These are phyloP conservation scores for Simplicillium sp. DNA, from an alignment of 2,329 filamentous ascomycete genomes.

Conservation along the genomic window DNA sequence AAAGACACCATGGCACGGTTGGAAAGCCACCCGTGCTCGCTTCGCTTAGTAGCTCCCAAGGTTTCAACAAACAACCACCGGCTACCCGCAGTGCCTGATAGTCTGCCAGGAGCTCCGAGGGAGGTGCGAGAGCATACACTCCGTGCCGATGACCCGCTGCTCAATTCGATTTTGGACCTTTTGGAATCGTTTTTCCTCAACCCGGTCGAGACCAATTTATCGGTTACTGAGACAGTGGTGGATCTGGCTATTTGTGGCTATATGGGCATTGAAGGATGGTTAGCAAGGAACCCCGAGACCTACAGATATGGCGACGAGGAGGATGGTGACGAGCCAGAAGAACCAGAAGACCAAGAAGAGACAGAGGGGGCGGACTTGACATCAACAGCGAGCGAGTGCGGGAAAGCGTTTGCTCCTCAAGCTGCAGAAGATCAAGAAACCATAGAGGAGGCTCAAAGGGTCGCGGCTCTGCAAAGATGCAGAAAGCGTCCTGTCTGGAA, in stretches of 20 bases:
- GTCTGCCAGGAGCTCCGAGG: constrained; percentile 49
- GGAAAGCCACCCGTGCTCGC: constrained; percentile 65
- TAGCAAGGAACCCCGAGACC: constrained; percentile 61
- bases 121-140: constrained; percentile 54
- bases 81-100: constrained; percentile 43
- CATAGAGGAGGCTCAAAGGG: constrained; percentile 21
- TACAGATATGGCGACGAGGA: constrained; percentile 46
- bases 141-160: constrained; percentile 50
- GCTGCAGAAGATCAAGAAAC: background rate
- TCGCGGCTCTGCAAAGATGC: constrained; percentile 39
- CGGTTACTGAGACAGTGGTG: constrained; percentile 73
- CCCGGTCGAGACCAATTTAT: constrained; percentile 82
- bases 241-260: constrained; percentile 78
- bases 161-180: constrained; percentile 58
- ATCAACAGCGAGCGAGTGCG: constrained; percentile 3
- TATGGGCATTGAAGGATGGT: constrained; percentile 83
- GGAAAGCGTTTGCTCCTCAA: background rate
- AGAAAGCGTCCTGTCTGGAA: constrained; percentile 44
- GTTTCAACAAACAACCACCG: constrained; percentile 46
- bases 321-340: constrained; percentile 20
- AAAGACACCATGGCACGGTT: constrained; percentile 61
- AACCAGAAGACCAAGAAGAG: constrained; percentile 8
- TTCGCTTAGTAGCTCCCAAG: constrained; percentile 56
- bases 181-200: constrained; percentile 81
- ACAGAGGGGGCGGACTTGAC: constrained; percentile 2